These are phyloP conservation scores for Yamadazyma phyllophila DNA, from an alignment of 805 yeast species.

Conservation along the genomic window DNA sequence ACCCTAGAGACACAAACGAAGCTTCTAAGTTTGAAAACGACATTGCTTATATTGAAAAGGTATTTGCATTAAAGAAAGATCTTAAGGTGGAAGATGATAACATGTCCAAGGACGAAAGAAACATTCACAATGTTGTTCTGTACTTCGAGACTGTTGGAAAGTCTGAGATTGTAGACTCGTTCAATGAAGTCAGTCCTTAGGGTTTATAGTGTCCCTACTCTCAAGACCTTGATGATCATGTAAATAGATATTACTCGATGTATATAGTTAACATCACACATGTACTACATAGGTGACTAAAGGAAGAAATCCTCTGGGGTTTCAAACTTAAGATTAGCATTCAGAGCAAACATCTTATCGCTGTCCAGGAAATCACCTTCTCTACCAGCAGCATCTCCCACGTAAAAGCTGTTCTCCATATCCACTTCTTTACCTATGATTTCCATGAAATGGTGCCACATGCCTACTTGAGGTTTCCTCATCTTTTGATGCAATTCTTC, in stretches of 20 bases:
- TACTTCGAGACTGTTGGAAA: conserved; percentile 70
- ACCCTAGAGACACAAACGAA: conserved; percentile 62
- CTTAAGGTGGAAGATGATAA: conserved; percentile 12
- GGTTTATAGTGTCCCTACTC: neutral
- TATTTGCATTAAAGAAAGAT: conserved; percentile 36
- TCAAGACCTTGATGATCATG: conserved; percentile 32
- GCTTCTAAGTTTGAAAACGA: conserved; percentile 74
- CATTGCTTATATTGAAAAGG: conserved; percentile 47
- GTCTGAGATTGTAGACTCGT: conserved; percentile 18
- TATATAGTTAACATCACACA: too few relatives aligned
- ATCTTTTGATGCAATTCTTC: conserved; percentile 35
- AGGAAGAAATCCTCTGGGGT: conserved; percentile 71
- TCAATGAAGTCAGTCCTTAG: conserved; percentile 16
- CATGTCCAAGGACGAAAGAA: conserved; percentile 21
- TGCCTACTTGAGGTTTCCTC: conserved; percentile 78
- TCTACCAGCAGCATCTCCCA: conserved; percentile 98
- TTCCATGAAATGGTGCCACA: conserved; percentile 58
- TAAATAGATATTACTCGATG: conserved; percentile 3
- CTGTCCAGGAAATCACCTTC: conserved; percentile 73
- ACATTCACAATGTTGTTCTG: conserved; percentile 48
- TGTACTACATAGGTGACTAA: neutral
- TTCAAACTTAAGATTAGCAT: conserved; percentile 50
- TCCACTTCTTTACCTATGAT: conserved; percentile 43
- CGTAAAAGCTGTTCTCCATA: conserved; percentile 51
- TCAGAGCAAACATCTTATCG: conserved; percentile 68